Evolutionary conservation across 345 rosid genomes (phyloP), one percentile per base, ranked within the genome.

Genomic region (Garcia nutans): DNA sequence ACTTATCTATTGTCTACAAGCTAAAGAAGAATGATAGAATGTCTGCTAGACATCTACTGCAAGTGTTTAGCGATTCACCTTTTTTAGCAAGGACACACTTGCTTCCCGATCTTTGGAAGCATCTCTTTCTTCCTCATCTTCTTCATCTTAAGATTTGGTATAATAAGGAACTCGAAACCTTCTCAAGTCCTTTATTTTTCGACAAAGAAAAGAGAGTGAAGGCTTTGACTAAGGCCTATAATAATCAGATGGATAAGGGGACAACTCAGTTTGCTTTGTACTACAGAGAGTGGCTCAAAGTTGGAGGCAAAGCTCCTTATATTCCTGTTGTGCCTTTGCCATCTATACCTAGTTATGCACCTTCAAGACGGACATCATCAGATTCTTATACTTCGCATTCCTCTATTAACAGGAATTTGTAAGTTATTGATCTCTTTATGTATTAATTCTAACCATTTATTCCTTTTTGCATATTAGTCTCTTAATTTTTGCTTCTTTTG

Each of bases 101-200:
- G 85, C 86, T 90, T 80, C 87, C 90, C 26, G 91, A 90, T 83
- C 80, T 90, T 12, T 88, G 95, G 95, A 89, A 88, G 58, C 89
- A 88, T 80, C 81, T 88, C 57, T 86, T 88, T 54, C 90, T 88
- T 59, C 95, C 95, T 2, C 95, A 88, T 70, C 89, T 90, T 57
- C 92, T 87, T 55, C 95, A 90, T 66, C 84, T 90, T 5, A 86
- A 85, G 81, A 84, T 90, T 59, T 90, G 95, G 95, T 80, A 82
- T 80, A 86, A 75, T 12, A 68, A 80, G 41, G 91, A 90, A 56
- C 81, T 85, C 10, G 87, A 90, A 57, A 42, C 42, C 28, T 63
- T 87, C 7, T 82, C 86, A 8, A 79, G 74, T 56, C 77, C 74
- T 0, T 78, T 57, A 8, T 28, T 42, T 54, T 61, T 68, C 10